These are phyloP conservation scores for Elsinoe necatrix DNA, from an alignment of 2,329 filamentous ascomycete genomes.

Conservation along the genomic window DNA sequence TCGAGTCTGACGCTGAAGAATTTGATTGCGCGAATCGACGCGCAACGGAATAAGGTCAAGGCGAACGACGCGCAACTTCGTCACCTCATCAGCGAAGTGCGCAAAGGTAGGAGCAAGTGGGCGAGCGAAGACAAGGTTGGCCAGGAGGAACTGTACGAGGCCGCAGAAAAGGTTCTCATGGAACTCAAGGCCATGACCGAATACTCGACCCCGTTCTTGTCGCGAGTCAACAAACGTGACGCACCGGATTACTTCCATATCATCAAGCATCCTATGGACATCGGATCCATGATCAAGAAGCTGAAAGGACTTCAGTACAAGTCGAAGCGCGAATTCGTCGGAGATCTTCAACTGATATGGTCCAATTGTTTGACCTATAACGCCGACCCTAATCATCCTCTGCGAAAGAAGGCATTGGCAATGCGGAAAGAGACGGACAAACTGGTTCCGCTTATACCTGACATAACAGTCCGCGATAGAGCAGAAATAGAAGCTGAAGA, in stretches of 20 bases:
- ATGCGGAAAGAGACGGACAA: slow-evolving; percentile 99
- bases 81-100: slow-evolving; percentile 89
- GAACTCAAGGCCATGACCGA: slow-evolving; percentile 96
- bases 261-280: slow-evolving; percentile 96
- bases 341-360: slow-evolving; percentile 92
- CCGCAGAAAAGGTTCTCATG: slow-evolving; percentile 90
- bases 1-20: slow-evolving; percentile 95
- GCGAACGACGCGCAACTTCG: slow-evolving; percentile 90
- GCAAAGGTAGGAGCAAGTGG: slow-evolving; percentile 98
- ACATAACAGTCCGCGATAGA: slow-evolving; percentile 79
- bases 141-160: slow-evolving; percentile 96
- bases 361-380: slow-evolving; percentile 96
- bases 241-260: slow-evolving; percentile 90
- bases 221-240: slow-evolving; percentile 91
- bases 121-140: slow-evolving; percentile 95
- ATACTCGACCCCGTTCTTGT: slow-evolving; percentile 91
- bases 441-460: slow-evolving; percentile 86
- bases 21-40: slow-evolving; percentile 88
- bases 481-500: slow-evolving; percentile 74
- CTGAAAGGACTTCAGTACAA: slow-evolving; percentile 57
- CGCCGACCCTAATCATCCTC: slow-evolving; percentile 73
- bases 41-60: slow-evolving; percentile 79
- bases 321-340: slow-evolving; percentile 82
- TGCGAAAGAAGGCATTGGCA: slow-evolving; percentile 85
- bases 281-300: slow-evolving; percentile 97